Evolutionary conservation across 441 rosid genomes (phyloP).

Genomic region (Flueggea neowawraea): DNA sequence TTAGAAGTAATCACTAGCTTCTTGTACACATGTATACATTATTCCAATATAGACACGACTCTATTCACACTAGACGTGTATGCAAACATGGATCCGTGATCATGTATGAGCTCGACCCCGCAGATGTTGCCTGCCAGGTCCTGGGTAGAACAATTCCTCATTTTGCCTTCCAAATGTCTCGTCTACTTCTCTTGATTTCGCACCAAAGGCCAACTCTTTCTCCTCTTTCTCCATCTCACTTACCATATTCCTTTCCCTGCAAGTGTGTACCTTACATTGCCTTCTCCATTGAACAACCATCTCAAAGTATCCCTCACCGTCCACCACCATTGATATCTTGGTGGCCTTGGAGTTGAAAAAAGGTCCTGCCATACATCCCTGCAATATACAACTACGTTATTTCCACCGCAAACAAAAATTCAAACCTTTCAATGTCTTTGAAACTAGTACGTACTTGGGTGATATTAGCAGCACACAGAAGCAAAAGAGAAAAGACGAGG

Average conservation of each 20-base stretch:
- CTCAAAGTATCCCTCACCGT: slow-evolving; percentile 45
- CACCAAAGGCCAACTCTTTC: slow-evolving; percentile 38
- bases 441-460: slow-evolving; percentile 20
- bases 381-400: no score
- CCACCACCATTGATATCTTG: slow-evolving; percentile 28
- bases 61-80: no score
- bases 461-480: slow-evolving; percentile 43
- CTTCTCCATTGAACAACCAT: slow-evolving; percentile 33
- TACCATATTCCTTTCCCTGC: slow-evolving; percentile 40
- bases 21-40: no score
- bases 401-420: no score
- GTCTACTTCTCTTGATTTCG: slow-evolving; percentile 32
- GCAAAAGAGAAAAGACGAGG: no score
- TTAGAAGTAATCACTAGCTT: no score
- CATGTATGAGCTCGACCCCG: neutral
- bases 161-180: slow-evolving; percentile 30
- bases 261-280: slow-evolving; percentile 34
- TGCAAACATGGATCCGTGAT: no score
- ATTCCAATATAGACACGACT: no score
- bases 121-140: slow-evolving; percentile 20
- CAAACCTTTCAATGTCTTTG: no score
- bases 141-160: slow-evolving; percentile 40
- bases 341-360: slow-evolving; percentile 46
- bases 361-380: slow-evolving; percentile 48
- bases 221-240: slow-evolving; percentile 37